Conservation (phyloP, 257 asterid species). For the Scutellaria minor region DNA sequence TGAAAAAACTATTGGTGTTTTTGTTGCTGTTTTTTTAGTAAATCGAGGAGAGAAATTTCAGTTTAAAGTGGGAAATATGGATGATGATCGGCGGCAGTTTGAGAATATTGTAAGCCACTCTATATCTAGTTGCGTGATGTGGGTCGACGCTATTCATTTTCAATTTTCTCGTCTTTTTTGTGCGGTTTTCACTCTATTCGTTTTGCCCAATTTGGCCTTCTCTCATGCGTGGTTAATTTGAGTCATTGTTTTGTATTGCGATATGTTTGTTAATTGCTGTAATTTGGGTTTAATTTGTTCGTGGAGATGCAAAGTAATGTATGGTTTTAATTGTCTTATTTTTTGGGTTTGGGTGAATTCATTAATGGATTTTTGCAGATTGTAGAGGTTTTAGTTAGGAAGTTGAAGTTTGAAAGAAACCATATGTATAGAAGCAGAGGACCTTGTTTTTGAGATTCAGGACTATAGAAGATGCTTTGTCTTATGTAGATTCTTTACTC, state of each 20-base stretch:
- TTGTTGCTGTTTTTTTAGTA: constrained; percentile 26
- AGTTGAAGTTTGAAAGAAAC: constrained; percentile 3
- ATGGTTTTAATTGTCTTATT: neutral
- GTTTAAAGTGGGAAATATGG: constrained; percentile 40
- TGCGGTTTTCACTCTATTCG: neutral
- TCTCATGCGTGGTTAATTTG: constrained; percentile 17
- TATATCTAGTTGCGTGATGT: constrained; percentile 17
- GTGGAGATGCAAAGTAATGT: neutral
- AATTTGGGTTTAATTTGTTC: neutral
- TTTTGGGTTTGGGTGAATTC: neutral
- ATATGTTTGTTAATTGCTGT: neutral
- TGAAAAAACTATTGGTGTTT: neutral
- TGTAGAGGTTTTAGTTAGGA: neutral
- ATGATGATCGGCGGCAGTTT: constrained; percentile 52
- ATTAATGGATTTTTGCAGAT: neutral
- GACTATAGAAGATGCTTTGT: neutral
- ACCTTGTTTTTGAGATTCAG: neutral
- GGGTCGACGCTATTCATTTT: neutral
- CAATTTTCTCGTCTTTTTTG: neutral
- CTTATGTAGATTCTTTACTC: no score
- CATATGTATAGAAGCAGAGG: neutral
- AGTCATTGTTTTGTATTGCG: neutral
- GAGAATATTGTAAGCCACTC: constrained; percentile 54
- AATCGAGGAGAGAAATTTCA: neutral
- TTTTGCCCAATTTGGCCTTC: neutral